Evolutionary conservation across 805 yeast species (phyloP).

Genomic region (Phaffomyces thermotolerans): DNA sequence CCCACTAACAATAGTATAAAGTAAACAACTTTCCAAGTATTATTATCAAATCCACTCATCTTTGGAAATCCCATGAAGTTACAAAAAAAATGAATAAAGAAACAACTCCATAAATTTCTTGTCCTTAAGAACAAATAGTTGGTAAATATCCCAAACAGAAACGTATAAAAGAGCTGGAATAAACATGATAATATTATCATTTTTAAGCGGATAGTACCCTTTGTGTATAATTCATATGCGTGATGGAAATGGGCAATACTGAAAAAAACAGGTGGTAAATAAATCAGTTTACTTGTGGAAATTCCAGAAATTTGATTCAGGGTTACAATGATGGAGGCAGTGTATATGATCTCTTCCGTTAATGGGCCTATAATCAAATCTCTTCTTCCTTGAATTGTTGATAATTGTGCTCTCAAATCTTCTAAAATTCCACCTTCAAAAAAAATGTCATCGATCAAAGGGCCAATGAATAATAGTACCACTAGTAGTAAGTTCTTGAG

Average conservation of each 20-base stretch:
- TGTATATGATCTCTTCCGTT: slow-evolving; percentile 69
- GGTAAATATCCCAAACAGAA: slow-evolving; percentile 64
- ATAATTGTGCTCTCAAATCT: slow-evolving; percentile 20
- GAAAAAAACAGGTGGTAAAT: slow-evolving; percentile 54
- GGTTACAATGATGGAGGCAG: slow-evolving; percentile 37
- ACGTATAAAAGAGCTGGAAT: slow-evolving; percentile 59
- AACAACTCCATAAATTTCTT: slow-evolving; percentile 47
- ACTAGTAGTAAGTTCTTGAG: slow-evolving; percentile 26
- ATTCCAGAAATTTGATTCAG: slow-evolving; percentile 21
- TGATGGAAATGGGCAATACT: slow-evolving; percentile 80
- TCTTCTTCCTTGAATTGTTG: slow-evolving; percentile 38
- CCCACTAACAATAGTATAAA: slow-evolving; percentile 39
- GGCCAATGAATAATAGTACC: slow-evolving; percentile 40
- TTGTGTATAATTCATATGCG: slow-evolving; percentile 40
- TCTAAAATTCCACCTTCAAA: slow-evolving; percentile 10
- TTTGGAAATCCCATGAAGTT: slow-evolving; percentile 65
- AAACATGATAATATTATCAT: slow-evolving; percentile 31
- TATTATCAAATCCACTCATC: slow-evolving; percentile 12
- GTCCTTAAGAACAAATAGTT: slow-evolving; percentile 47
- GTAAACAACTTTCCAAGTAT: slow-evolving; percentile 29
- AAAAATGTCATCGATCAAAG: slow-evolving; percentile 31
- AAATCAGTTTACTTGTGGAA: slow-evolving; percentile 21
- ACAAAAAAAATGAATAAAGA: slow-evolving; percentile 58
- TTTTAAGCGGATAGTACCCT: slow-evolving; percentile 17
- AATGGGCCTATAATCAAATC: slow-evolving; percentile 65